Evolutionary conservation across 805 yeast species (phyloP).

Genomic region (Monosporozyma siamensis): DNA sequence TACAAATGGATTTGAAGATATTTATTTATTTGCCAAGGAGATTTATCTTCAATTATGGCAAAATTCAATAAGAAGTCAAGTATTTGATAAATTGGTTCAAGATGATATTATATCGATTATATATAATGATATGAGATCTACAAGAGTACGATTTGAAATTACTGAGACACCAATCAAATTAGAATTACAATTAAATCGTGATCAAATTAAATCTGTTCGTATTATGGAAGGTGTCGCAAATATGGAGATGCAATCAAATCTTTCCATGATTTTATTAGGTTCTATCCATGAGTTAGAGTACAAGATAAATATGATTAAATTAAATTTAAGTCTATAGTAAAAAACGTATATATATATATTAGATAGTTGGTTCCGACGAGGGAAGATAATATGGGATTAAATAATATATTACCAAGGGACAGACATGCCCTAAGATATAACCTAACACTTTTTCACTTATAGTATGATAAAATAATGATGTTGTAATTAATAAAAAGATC

Average conservation of each 20-base stretch:
- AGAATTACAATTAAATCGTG: conserved; percentile 12
- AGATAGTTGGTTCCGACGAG: too few species aligned
- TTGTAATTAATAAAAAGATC: conserved; percentile 55
- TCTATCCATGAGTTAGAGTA: conserved; percentile 14
- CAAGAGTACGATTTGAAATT: conserved; percentile 11
- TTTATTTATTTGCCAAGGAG: conserved; percentile 23
- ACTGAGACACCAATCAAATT: conserved; percentile 6
- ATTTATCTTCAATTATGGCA: conserved; percentile 15
- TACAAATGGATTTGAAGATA: conserved; percentile 10
- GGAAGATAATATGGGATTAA: conserved; percentile 13
- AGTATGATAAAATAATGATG: conserved; percentile 79
- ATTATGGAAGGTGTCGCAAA: conserved; percentile 7
- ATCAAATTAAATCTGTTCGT: conserved; percentile 15
- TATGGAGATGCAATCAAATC: conserved; percentile 4
- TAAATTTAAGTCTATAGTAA: background rate
- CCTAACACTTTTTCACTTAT: conserved; percentile 67
- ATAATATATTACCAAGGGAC: conserved; percentile 39
- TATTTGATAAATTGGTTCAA: conserved; percentile 11
- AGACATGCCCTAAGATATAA: conserved; percentile 49
- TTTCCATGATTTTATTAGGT: conserved; percentile 17
- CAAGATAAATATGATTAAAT: conserved; percentile 8
- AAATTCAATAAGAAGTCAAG: conserved; percentile 10
- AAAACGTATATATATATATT: background rate
- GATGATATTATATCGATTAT: conserved; percentile 11
- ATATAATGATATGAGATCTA: conserved; percentile 15